phyloP scores from a whole-genome alignment of 2,329 filamentous ascomycete genomes.

The Juglanconis sp. region DNA sequence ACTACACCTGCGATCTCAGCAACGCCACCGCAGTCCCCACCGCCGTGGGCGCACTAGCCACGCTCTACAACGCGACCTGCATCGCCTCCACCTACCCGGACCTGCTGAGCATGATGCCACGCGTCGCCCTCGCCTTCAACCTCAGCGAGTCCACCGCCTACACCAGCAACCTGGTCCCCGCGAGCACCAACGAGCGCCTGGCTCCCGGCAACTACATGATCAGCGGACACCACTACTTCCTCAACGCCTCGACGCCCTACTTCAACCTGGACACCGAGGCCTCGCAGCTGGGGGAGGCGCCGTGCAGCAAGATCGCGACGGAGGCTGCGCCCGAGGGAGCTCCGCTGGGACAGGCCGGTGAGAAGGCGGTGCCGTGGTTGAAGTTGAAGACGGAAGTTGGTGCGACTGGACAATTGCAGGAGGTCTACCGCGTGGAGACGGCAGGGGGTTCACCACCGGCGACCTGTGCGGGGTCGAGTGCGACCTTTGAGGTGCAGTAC shows the following conservation, averaged over 20 bases:
- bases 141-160: conserved; percentile 38
- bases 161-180: conserved; percentile 16
- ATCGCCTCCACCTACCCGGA: conserved; percentile 67
- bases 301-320: conserved; percentile 60
- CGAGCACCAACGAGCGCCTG: conserved; percentile 27
- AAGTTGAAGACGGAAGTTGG: conserved; percentile 39
- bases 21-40: conserved; percentile 60
- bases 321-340: conserved; percentile 62
- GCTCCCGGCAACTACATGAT: conserved; percentile 61
- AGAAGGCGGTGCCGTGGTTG: conserved; percentile 76
- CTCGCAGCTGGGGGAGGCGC: conserved; percentile 55
- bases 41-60: conserved; percentile 71
- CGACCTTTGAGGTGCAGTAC: conserved; percentile 73
- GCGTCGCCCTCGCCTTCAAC: conserved; percentile 65
- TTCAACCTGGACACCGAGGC: conserved; percentile 70
- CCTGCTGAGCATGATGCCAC: conserved; percentile 62
- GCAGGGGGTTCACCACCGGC: conserved; percentile 74
- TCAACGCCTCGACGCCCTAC: conserved; percentile 64
- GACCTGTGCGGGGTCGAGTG: conserved; percentile 64
- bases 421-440: conserved; percentile 82
- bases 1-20: conserved; percentile 77
- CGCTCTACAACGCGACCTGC: conserved; percentile 85
- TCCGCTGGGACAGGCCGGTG: conserved; percentile 56
- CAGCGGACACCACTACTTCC: conserved; percentile 81
- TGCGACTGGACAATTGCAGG: conserved; percentile 62